Conservation (phyloP, 331 rosid genomes). For the Pyrus hybrid region DNA sequence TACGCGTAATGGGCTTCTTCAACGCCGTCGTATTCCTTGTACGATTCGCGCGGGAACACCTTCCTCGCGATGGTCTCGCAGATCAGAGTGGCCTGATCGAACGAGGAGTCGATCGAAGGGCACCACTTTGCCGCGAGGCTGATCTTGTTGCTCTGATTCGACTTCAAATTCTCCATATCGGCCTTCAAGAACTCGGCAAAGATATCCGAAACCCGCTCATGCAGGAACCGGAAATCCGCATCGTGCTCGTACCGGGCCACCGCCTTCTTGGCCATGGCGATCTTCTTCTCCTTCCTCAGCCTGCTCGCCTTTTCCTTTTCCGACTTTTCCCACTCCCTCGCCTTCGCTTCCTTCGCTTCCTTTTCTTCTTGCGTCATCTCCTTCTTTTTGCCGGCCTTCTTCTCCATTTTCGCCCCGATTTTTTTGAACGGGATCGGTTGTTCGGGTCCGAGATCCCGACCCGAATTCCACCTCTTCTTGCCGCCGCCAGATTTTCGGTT, state of each 20-base stretch:
- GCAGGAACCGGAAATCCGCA: slow-evolving; percentile 15
- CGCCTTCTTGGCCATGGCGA: slow-evolving; percentile 33
- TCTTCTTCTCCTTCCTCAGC: slow-evolving; percentile 21
- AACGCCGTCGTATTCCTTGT: neutral
- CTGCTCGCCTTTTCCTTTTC: slow-evolving; percentile 32
- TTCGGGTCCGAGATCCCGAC: no score
- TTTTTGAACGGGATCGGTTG: neutral
- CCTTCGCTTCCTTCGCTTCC: neutral
- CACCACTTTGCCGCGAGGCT: slow-evolving; percentile 34
- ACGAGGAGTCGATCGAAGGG: slow-evolving; percentile 29
- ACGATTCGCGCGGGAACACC: neutral
- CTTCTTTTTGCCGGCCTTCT: neutral
- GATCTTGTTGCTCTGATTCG: slow-evolving; percentile 1
- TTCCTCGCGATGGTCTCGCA: neutral
- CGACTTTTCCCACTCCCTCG: neutral
- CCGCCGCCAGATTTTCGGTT: neutral
- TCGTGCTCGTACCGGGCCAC: slow-evolving; percentile 9
- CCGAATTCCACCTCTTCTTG: no score
- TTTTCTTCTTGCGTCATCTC: neutral
- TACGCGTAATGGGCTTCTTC: slow-evolving; percentile 18
- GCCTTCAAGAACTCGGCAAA: slow-evolving; percentile 28
- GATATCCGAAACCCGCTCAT: slow-evolving; percentile 28
- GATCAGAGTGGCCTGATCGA: slow-evolving; percentile 3
- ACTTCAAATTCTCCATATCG: slow-evolving; percentile 19
- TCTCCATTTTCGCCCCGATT: neutral